These are phyloP conservation scores for Hypseocharis bilobata DNA, from an alignment of 441 rosid species.

Conservation along the genomic window DNA sequence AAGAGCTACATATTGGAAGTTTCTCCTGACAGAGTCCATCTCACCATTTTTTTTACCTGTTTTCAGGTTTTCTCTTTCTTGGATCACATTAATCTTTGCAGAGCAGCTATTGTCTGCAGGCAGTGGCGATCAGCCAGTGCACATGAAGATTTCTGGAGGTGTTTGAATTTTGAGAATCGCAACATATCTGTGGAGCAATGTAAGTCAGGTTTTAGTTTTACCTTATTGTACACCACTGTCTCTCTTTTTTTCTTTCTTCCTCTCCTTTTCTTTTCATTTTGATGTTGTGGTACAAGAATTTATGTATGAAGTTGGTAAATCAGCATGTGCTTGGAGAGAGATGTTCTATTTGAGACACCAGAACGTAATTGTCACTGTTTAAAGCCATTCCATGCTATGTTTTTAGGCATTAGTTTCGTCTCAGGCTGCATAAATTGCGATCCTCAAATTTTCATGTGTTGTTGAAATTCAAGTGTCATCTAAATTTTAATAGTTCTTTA, in stretches of 20 bases:
- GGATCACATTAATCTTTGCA: conserved; percentile 65
- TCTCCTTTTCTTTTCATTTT: neutral
- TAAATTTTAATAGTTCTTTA: neutral
- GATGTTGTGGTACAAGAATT: neutral
- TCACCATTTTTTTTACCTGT: neutral
- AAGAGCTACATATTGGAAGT: neutral
- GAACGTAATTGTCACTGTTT: neutral
- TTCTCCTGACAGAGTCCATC: neutral
- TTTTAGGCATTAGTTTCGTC: neutral
- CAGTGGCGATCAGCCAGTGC: conserved; percentile 94
- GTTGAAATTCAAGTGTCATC: neutral
- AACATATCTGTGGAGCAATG: conserved; percentile 76
- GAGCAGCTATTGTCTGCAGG: conserved; percentile 79
- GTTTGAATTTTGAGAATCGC: conserved; percentile 67
- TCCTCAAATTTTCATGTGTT: neutral
- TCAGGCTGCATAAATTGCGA: neutral
- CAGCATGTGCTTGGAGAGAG: neutral
- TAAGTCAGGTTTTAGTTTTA: conserved; percentile 36
- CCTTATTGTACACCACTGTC: conserved; percentile 2
- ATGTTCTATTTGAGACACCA: neutral
- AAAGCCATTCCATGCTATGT: neutral
- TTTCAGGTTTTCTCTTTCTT: conserved; percentile 85
- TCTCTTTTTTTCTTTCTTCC: neutral
- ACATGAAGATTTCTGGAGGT: conserved; percentile 95
- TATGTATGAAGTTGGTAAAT: neutral